These are phyloP conservation scores for Picochlorum costavermella DNA, from an alignment of 139 green algal genomes.

Conservation along the genomic window DNA sequence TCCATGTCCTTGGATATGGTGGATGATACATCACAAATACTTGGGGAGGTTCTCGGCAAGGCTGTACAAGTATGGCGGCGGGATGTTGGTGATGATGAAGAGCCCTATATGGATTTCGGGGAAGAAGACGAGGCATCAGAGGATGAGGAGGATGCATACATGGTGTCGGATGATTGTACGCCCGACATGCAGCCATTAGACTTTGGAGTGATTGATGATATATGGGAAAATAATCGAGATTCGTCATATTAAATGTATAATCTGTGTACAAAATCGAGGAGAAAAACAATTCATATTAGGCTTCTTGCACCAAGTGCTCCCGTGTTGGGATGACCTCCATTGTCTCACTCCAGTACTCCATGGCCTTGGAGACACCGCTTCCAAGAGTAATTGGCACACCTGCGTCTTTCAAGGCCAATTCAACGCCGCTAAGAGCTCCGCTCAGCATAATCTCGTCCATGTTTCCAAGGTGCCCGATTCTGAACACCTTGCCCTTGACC, in stretches of 20 bases:
- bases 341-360: constrained; percentile 75
- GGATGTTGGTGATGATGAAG: no score
- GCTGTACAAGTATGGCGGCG: no score
- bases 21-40: no score
- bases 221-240: no score
- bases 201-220: no score
- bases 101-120: no score
- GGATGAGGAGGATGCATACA: no score
- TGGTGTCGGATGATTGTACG: no score
- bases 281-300: constrained; percentile 1
- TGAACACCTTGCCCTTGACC: constrained; percentile 88
- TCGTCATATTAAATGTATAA: no score
- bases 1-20: not conserved
- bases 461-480: constrained; percentile 95
- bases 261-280: not conserved
- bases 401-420: constrained; percentile 88
- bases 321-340: constrained; percentile 60
- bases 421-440: constrained; percentile 68
- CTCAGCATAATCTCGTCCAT: constrained; percentile 95
- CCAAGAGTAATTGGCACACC: constrained; percentile 65
- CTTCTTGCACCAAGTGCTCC: constrained; percentile 28
- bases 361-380: constrained; percentile 58
- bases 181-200: no score
- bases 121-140: no score
- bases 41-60: no score